Base-by-base conservation (phyloP, 192 early-diverging fungal species). In the Radiomyces spectabilis region DNA sequence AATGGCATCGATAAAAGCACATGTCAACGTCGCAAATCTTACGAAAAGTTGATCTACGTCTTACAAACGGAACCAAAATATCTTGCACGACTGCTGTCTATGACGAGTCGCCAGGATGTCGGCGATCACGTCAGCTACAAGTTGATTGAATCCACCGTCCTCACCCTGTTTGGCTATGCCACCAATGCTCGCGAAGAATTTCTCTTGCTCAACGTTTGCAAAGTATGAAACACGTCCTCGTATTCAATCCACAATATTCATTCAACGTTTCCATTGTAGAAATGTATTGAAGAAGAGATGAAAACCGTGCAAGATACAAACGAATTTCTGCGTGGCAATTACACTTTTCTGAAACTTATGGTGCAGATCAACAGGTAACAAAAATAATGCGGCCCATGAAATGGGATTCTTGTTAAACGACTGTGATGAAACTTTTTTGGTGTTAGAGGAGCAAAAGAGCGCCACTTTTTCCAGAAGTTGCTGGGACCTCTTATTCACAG, bases 111-210 rank as follows among this genome's bases (percentile, higher is more conserved):
- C 4, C 91, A 94, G 74, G 81, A 67, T 2, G 80, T 87, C 18
- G 83, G 85, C 1, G 69, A 73, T 35, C 61, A 68, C 5, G 70
- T 75, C 13, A 78, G 76, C 10, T 86, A 84, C 39, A 89, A 88
- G 72, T 81, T 94, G 41, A 80, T 97, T 16, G 95, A 98, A 63
- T 79, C 86, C 7, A 85, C 89, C 0, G 92, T 95, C 7, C 67
- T 99, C 48, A 87, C 94, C 15, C 65, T 99, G 45, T 99, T 89
- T 73, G 94, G 95, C 3, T 99, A 95, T 75, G 95, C 94, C 0
- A 96, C 97, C 64, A 95, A 98, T 65, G 79, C 84, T 18, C 77
- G 95, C 33, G 97, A 98, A 54, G 97, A 99, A 72, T 99, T 93
- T 57, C 64, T 99, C 32, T 69, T 98, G 61, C 82, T 99, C 41